Conservation (phyloP, 2,329 filamentous ascomycete species). For the Penicillium sp. region DNA sequence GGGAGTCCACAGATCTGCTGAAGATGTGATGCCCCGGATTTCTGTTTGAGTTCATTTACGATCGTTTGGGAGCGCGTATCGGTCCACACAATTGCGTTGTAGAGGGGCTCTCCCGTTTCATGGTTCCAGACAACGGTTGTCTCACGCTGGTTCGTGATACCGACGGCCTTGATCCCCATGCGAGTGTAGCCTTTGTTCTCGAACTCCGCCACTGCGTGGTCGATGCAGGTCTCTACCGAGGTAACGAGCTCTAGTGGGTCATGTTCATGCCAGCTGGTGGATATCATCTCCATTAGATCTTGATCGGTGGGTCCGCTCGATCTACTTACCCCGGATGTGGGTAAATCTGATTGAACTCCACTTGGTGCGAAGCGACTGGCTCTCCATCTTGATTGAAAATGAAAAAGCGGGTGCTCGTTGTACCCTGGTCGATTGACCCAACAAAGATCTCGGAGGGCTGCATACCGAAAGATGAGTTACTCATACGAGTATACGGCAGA, state of each 20-base stretch:
- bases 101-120: conserved; percentile 68
- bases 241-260: conserved; percentile 68
- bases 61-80: conserved; percentile 73
- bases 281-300: background rate
- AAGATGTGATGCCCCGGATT: conserved; percentile 60
- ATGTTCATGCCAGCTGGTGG: conserved; percentile 78
- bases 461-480: conserved; percentile 13
- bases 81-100: conserved; percentile 85
- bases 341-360: conserved; percentile 79
- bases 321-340: conserved; percentile 69
- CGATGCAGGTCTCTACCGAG: conserved; percentile 72
- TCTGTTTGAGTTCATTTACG: conserved; percentile 67
- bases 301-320: background rate
- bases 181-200: conserved; percentile 58
- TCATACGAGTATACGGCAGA: background rate
- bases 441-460: conserved; percentile 51
- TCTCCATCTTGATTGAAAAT: conserved; percentile 77
- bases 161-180: conserved; percentile 64
- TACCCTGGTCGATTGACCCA: conserved; percentile 84
- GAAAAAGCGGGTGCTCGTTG: conserved; percentile 79
- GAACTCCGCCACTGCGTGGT: conserved; percentile 65
- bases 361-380: conserved; percentile 73
- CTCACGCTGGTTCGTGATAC: conserved; percentile 87
- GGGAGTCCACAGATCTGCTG: conserved; percentile 69
- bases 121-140: conserved; percentile 81